A percentile compares a stretch with the other conserved stretches of the same genome.
Conservation (phyloP, 495 filamentous ascomycete species). For the Aspergillus wentii region DNA sequence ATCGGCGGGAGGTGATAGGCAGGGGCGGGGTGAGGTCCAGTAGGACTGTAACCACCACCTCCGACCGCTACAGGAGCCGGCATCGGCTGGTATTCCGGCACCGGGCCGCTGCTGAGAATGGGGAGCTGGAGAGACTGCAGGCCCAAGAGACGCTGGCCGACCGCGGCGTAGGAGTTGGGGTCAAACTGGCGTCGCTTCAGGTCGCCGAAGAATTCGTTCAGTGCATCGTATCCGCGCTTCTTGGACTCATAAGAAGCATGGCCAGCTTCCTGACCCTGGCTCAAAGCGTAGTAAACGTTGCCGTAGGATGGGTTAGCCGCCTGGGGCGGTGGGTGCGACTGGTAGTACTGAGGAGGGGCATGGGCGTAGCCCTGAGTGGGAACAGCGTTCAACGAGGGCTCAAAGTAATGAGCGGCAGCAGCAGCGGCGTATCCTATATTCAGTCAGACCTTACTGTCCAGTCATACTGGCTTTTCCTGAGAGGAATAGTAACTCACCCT, state of each 20-base stretch:
- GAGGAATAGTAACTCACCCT: slow-evolving; percentile 30
- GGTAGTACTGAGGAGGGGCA: slow-evolving; percentile 52
- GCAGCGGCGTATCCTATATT: too few relatives aligned
- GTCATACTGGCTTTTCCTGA: too few relatives aligned
- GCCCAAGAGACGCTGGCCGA: slow-evolving; percentile 72
- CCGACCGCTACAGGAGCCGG: slow-evolving; percentile 49
- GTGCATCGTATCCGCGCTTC: slow-evolving; percentile 79
- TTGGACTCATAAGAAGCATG: slow-evolving; percentile 56
- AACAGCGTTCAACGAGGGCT: slow-evolving; percentile 35
- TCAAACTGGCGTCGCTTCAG: slow-evolving; percentile 87
- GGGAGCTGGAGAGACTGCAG: slow-evolving; percentile 68
- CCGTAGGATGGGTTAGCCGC: slow-evolving; percentile 56
- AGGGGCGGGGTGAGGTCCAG: slow-evolving; percentile 45
- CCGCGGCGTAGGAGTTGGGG: slow-evolving; percentile 72
- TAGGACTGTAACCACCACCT: slow-evolving; percentile 46
- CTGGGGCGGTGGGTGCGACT: slow-evolving; percentile 47
- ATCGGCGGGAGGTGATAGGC: slow-evolving; percentile 75
- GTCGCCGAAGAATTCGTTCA: slow-evolving; percentile 92
- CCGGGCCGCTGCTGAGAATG: slow-evolving; percentile 53
- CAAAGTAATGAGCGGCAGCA: slow-evolving; percentile 40
- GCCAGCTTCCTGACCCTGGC: slow-evolving; percentile 44
- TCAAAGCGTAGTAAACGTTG: slow-evolving; percentile 64
- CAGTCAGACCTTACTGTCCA: too few relatives aligned
- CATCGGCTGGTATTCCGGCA: slow-evolving; percentile 62
- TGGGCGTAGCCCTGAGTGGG: slow-evolving; percentile 42